phyloP scores from a whole-genome alignment of 129 eudicot genomes.

The Mikania micrantha region DNA sequence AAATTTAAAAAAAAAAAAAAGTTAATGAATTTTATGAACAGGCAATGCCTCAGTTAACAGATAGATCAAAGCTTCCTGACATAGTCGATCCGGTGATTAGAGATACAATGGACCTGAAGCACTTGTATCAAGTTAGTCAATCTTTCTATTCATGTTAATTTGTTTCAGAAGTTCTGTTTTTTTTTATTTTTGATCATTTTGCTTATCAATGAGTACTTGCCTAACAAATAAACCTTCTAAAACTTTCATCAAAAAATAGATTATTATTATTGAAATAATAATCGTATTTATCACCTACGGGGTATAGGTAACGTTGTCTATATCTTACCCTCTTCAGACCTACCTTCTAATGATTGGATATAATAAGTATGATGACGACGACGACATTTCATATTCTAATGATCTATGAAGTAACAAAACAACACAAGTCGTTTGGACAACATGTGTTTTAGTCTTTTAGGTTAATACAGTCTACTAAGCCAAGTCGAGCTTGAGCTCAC shows the following conservation, averaged over 20 bases:
- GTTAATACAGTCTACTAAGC: no score
- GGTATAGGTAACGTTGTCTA: no score
- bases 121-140: conserved; percentile 75
- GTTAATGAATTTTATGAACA: conserved; percentile 21
- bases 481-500: neutral
- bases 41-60: conserved; percentile 91
- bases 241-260: neutral
- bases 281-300: neutral
- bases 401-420: no score
- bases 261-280: neutral
- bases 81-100: conserved; percentile 73
- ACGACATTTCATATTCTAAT: no score
- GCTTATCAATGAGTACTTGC: neutral
- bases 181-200: neutral
- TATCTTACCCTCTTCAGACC: no score
- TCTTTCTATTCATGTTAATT: neutral
- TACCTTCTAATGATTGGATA: no score
- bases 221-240: neutral
- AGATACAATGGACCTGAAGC: conserved; percentile 84
- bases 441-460: no score
- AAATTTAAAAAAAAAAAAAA: no score
- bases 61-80: conserved; percentile 76
- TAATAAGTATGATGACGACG: no score
- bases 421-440: no score
- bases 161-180: neutral